These are phyloP conservation scores for Clitopilus hobsonii DNA, from an alignment of 768 basidiomycete genomes.

Conservation along the genomic window DNA sequence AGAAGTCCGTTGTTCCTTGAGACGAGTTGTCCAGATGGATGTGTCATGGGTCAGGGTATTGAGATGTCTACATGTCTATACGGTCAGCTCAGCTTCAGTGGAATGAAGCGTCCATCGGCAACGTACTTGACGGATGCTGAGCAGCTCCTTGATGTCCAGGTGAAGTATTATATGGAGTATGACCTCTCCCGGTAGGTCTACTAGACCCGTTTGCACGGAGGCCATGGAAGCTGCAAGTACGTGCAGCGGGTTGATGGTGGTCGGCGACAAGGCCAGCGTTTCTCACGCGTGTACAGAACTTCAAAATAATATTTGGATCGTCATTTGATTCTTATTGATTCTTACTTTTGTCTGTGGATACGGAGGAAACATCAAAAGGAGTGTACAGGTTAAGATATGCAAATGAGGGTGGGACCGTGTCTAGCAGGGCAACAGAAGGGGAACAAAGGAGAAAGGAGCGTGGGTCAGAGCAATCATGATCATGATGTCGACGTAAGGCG, in stretches of 20 bases:
- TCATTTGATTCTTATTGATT: too few species aligned
- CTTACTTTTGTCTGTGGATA: too few species aligned
- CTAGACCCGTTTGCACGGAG: too few species aligned
- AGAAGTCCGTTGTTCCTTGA: neutral
- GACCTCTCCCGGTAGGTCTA: conserved; percentile 3
- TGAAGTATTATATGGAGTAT: conserved; percentile 1
- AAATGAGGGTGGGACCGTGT: neutral
- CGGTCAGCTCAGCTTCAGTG: neutral
- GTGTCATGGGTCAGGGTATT: neutral
- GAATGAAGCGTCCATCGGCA: neutral
- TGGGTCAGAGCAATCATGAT: neutral
- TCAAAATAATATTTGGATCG: too few species aligned
- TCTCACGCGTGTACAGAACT: too few species aligned
- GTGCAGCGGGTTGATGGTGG: too few species aligned
- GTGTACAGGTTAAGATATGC: too few species aligned
- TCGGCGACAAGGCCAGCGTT: too few species aligned
- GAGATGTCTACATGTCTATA: conserved; percentile 3
- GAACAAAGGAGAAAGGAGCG: neutral
- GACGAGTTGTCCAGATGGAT: conserved; percentile 1
- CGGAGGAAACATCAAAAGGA: too few species aligned
- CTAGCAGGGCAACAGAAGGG: neutral
- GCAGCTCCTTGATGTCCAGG: conserved; percentile 1
- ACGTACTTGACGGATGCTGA: conserved; percentile 6
- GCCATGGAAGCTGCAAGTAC: too few species aligned
- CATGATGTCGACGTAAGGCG: neutral